These are phyloP conservation scores for Symbiotaphrina buchneri DNA, from an alignment of 495 filamentous ascomycete species.

Conservation along the genomic window DNA sequence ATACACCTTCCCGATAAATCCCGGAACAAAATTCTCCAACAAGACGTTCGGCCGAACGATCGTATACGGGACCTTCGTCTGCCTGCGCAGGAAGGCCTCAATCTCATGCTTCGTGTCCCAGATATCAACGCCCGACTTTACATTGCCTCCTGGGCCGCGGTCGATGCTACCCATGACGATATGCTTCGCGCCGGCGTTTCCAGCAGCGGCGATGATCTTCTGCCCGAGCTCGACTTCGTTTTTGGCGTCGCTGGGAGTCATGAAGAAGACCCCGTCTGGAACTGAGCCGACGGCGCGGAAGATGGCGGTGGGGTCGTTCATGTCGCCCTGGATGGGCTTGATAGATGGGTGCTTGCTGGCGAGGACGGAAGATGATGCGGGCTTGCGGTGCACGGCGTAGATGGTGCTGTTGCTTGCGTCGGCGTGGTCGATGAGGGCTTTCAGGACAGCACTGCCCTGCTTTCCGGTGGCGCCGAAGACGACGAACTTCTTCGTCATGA, in stretches of 20 bases:
- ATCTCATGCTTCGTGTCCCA: constrained; percentile 41
- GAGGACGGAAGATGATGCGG: constrained; percentile 23
- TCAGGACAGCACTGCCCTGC: constrained; percentile 41
- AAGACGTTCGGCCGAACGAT: constrained; percentile 43
- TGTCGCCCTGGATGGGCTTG: constrained; percentile 33
- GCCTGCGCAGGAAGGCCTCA: constrained; percentile 31
- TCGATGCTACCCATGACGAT: constrained; percentile 29
- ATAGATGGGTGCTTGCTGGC: constrained; percentile 19
- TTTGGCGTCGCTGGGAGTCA: too few species aligned
- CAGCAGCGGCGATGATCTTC: constrained; percentile 37
- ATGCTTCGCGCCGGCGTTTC: constrained; percentile 27
- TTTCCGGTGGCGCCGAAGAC: constrained; percentile 52
- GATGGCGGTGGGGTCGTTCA: constrained; percentile 23
- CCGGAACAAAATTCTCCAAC: constrained; percentile 38
- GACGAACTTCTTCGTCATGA: too few species aligned
- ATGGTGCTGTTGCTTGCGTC: constrained; percentile 28
- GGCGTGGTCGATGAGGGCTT: constrained; percentile 24
- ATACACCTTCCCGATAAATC: constrained; percentile 36
- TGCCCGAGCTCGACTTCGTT: constrained; percentile 25
- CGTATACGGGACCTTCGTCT: constrained; percentile 18
- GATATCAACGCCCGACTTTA: constrained; percentile 34
- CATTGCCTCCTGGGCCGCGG: constrained; percentile 33
- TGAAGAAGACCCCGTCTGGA: too few species aligned
- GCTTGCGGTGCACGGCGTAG: constrained; percentile 47
- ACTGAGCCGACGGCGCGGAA: constrained; percentile 25